Evolutionary conservation across 495 filamentous ascomycete species (phyloP), one percentile per base, ranked within the genome.

Genomic region (Saxophila tyrrhenica): DNA sequence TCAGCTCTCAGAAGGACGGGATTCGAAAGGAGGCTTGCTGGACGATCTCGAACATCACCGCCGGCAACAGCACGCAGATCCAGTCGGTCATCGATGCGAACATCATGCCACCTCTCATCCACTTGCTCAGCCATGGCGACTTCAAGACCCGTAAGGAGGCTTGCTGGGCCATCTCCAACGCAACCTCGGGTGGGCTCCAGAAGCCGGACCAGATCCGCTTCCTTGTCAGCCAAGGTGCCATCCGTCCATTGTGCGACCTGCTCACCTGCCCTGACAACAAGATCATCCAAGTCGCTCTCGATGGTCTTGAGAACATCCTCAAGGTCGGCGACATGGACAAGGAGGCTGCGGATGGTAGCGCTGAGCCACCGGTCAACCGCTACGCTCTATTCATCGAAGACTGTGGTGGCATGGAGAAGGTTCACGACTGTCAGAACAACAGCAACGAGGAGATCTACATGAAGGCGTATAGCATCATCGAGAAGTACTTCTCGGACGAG

Each of bases 361-460:
- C 79, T 51, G 78, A 86, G 35, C 80, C 88, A 39, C 83, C 78
- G 49, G 84, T 99, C 72, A 99, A 99, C 78, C 85, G 88, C 52
- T 99, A 91, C 67, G 94, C 94, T 25, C 78, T 99, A 58, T 95
- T 92, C 74, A 99, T 99, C 62, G 94, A 99, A 73, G 94, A 99
- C 68, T 92, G 89, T 54, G 88, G 87, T 60, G 94, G 94, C 60
- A 99, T 99, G 94, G 90, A 96, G 75, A 97, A 96, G 83, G 96
- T 99, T 64, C 94, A 99, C 70, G 90, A 96, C 62, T 95, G 92
- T 80, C 94, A 99, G 76, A 95, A 91, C 72, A 99, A 99, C 62
- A 91, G 94, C 73, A 99, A 99, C 73, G 94, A 97, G 73, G 94
- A 99, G 73, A 99, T 99, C 62, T 99, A 99, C 78, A 96, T 99